These are phyloP conservation scores for Podospora anserina DNA, from an alignment of 495 filamentous ascomycete species.

Conservation along the genomic window DNA sequence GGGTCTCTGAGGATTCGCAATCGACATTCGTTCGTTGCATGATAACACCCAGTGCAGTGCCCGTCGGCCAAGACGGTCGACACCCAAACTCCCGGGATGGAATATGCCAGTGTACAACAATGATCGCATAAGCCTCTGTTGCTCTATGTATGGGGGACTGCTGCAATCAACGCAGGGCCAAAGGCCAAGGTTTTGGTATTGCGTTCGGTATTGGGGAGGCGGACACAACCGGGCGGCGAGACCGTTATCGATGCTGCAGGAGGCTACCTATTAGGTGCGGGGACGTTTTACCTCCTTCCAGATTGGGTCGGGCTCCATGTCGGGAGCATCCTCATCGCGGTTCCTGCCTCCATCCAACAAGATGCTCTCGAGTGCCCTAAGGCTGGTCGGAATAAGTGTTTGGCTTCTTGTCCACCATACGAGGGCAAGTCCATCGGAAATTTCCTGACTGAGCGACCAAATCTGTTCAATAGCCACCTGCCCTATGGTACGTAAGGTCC, in stretches of 20 bases:
- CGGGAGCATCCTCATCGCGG: neutral
- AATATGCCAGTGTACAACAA: too few species aligned
- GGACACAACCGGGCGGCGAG: neutral
- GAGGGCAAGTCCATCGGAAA: too few species aligned
- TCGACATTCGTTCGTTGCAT: neutral
- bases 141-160: neutral
- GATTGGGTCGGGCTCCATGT: neutral
- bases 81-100: neutral
- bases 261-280: neutral
- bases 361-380: neutral
- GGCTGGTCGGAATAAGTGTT: neutral
- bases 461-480: too few species aligned
- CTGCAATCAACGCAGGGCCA: neutral
- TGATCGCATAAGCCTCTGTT: too few species aligned
- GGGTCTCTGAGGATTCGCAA: neutral
- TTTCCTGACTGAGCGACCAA: too few species aligned
- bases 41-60: neutral
- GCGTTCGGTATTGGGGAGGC: neutral
- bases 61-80: neutral
- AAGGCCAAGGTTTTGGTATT: conserved; percentile 1
- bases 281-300: neutral
- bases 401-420: too few species aligned
- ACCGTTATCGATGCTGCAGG: neutral
- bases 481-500: too few species aligned
- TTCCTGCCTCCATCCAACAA: neutral